phyloP scores from a whole-genome alignment of 73 alveolate genomes.

The Loxodes magnus region DNA sequence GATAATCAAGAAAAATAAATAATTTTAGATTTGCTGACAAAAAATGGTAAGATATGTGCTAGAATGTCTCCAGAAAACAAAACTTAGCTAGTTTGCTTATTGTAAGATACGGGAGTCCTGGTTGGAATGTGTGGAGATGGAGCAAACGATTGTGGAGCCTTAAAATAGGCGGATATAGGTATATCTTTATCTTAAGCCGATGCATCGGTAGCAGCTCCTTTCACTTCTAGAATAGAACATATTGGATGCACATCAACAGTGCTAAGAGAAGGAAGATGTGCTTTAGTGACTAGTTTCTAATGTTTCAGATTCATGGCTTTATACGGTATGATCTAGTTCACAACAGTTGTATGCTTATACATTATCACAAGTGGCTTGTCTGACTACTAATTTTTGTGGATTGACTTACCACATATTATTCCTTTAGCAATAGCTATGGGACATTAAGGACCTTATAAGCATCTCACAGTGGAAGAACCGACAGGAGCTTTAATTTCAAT shows the following conservation, averaged over 20 bases:
- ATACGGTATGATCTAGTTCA: constrained; percentile 83
- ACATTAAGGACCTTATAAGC: constrained; percentile 73
- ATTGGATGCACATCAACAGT: constrained; percentile 67
- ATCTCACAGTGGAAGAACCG: constrained; percentile 75
- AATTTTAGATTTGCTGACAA: too few relatives aligned
- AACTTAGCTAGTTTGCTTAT: constrained; percentile 69
- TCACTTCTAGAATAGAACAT: constrained; percentile 73
- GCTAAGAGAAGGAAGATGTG: constrained; percentile 85
- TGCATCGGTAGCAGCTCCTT: constrained; percentile 98
- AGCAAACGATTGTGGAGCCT: constrained; percentile 96
- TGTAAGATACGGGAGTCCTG: constrained; percentile 23
- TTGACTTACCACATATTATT: constrained; percentile 72
- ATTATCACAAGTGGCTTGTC: constrained; percentile 47
- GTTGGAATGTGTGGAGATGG: constrained; percentile 99
- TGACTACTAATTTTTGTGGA: constrained; percentile 59
- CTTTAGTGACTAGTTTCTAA: constrained; percentile 87
- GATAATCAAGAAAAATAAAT: too few relatives aligned
- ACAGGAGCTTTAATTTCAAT: constrained; percentile 61
- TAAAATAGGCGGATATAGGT: constrained; percentile 91
- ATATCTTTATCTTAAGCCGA: constrained; percentile 81
- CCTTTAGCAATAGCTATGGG: constrained; percentile 88
- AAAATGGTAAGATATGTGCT: constrained; percentile 84
- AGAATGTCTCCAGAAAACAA: constrained; percentile 97
- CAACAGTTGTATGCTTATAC: constrained; percentile 65
- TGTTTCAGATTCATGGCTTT: constrained; percentile 90